Evolutionary conservation across 768 basidiomycete genomes (phyloP), one percentile per base, ranked within the genome.

Genomic region (Tylopilus rubrobrunneus): DNA sequence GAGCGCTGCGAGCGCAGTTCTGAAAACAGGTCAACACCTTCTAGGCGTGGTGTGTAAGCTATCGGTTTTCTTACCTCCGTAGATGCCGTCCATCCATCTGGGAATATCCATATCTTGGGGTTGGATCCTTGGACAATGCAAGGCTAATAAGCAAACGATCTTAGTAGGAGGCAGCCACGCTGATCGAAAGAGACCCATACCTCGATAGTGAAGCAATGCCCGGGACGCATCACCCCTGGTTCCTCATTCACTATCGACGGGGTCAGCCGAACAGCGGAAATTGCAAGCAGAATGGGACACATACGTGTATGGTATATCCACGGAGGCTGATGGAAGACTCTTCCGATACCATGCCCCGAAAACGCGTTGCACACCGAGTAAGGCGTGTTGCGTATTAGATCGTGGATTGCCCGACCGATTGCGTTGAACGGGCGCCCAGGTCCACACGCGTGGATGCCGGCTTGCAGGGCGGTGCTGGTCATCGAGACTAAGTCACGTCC

Each of bases 141-240:
- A 4, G 92, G 92, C 87, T 91, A 31, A 31, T 10, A 31, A 31
- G 29, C 29, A 31, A 2, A 31, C 10, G 53, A 11, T 9, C 14
- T 45, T 5, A 57, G 34, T 28, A 27, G 14, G 34, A 34, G 34
- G 25, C 5, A 41, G 5, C 31, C 7, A 40, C 11, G n/a, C 19
- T 14, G 31, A 47, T 6, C 12, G 6, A 44, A 36, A 9, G 37
- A 39, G 7, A 23, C 12, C 49, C 73, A 17, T 53, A 86, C 90
- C 79, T 97, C 94, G 39, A 97, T 93, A 0, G 94, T 96, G 62
- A 97, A 96, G 64, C 91, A 92, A 66, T 96, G 84, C 0, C 94
- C 93, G 0, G 86, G 86, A 48, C 69, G 66, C 93, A 97, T 95
- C 15, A 78, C 64, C 1, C 85, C 92, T 2, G 88, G 87, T 55